A percentile compares a stretch with the other conserved stretches of the same genome.
phyloP scores from a whole-genome alignment of 169 alveolate genomes.

The Sarcocystis neurona region DNA sequence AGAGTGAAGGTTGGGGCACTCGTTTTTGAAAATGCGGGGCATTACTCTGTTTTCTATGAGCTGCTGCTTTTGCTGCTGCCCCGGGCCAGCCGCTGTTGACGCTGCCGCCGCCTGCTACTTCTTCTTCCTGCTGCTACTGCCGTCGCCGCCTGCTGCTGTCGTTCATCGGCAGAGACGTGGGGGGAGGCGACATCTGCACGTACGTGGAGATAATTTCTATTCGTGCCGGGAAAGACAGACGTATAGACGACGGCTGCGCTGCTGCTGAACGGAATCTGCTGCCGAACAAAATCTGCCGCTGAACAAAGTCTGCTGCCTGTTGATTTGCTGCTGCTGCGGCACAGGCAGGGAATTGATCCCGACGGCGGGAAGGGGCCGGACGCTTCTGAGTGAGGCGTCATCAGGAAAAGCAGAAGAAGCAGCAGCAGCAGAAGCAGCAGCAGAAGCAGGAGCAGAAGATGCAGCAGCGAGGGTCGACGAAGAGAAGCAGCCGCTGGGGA shows the following conservation, averaged over 20 bases:
- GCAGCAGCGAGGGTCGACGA: slow-evolving; percentile 13
- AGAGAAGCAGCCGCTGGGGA: neutral
- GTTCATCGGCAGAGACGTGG: neutral
- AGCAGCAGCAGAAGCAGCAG: slow-evolving; percentile 42
- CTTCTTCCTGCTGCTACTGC: neutral
- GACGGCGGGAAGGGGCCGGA: no score
- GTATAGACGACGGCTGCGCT: no score
- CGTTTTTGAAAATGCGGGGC: no score
- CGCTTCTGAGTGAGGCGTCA: no score
- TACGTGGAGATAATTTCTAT: no score
- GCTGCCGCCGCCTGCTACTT: neutral
- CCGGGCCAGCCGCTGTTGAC: neutral
- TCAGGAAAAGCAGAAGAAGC: slow-evolving; percentile 10
- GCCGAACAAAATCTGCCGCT: no score
- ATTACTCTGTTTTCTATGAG: no score
- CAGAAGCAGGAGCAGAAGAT: slow-evolving; percentile 30
- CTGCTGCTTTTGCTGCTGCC: slow-evolving; percentile 78
- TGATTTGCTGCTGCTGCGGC: neutral
- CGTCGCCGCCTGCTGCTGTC: slow-evolving; percentile 15
- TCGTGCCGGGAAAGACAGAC: no score
- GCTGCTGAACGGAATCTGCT: no score
- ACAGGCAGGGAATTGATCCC: no score
- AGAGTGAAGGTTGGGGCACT: no score
- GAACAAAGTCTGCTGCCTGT: neutral
- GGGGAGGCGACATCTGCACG: neutral